These are phyloP conservation scores for Roridomyces roridus DNA, from an alignment of 768 basidiomycete genomes.

Conservation along the genomic window DNA sequence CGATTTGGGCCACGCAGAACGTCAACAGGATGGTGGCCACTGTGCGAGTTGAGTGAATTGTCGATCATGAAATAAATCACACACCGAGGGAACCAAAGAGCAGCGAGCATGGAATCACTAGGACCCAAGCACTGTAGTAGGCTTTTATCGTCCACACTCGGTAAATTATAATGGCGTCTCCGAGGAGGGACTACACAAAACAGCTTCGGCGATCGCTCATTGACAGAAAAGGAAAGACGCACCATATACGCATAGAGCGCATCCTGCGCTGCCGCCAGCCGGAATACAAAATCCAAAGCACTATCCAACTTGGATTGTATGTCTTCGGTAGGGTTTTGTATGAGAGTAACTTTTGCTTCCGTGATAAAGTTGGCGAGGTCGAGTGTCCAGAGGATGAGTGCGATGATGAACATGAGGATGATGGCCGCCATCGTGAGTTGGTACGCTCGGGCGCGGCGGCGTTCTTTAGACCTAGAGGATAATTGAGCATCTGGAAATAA, in stretches of 20 bases:
- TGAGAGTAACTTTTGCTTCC: constrained; percentile 5
- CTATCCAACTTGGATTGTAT: background rate
- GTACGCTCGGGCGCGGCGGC: background rate
- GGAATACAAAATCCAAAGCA: background rate
- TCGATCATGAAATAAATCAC: too few relatives aligned
- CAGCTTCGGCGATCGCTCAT: background rate
- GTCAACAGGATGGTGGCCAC: constrained; percentile 16
- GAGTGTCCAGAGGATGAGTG: constrained; percentile 16
- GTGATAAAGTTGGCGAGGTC: constrained; percentile 15
- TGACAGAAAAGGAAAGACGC: background rate
- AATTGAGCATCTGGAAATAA: background rate
- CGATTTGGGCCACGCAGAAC: constrained; percentile 12
- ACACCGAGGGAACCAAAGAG: constrained; percentile 11
- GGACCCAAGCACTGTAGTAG: constrained; percentile 1
- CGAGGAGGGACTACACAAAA: constrained; percentile 8
- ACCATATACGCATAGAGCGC: constrained; percentile 23
- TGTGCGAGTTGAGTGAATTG: too few relatives aligned
- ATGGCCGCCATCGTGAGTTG: background rate
- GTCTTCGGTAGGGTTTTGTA: background rate
- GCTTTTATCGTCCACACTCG: constrained; percentile 2
- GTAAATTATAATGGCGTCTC: constrained; percentile 20
- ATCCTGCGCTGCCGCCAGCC: background rate
- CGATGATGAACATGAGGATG: constrained; percentile 12
- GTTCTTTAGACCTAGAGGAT: background rate
- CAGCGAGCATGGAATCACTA: constrained; percentile 2